A percentile compares a stretch with the other conserved stretches of the same genome.
phyloP scores from a whole-genome alignment of 1,139 yeast species.

The Geotrichum restrictum region DNA sequence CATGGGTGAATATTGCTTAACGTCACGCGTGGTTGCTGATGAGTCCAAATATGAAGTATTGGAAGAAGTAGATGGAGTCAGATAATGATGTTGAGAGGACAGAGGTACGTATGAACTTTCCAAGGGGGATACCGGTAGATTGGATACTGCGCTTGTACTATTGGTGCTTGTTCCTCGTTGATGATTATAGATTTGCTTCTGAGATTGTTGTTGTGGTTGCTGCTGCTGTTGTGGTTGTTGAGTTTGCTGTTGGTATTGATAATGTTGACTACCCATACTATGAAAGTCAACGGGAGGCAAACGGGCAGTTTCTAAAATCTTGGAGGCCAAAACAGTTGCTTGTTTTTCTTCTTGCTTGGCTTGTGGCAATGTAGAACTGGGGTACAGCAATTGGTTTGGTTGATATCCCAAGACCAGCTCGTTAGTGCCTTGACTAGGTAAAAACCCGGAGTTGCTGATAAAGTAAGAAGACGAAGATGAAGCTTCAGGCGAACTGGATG shows the following conservation, averaged over 20 bases:
- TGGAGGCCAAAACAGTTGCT: not conserved
- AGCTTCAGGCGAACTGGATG: not conserved
- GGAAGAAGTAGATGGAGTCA: not conserved
- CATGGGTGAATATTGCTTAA: not conserved
- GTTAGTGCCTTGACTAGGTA: slow-evolving; percentile 1
- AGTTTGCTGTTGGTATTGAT: slow-evolving; percentile 7
- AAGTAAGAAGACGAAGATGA: not conserved
- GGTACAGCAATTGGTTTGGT: not conserved
- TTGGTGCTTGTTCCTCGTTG: slow-evolving; percentile 1
- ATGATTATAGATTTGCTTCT: not conserved
- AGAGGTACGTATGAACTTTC: slow-evolving; percentile 5
- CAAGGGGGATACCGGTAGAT: slow-evolving; percentile 2
- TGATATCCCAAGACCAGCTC: not conserved
- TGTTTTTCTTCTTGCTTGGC: not conserved
- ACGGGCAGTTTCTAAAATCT: not conserved
- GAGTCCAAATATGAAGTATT: slow-evolving; percentile 2
- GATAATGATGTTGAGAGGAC: slow-evolving; percentile 5
- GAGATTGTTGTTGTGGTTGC: not conserved
- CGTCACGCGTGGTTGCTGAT: not conserved
- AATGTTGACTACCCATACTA: slow-evolving; percentile 1
- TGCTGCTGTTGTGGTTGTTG: slow-evolving; percentile 2
- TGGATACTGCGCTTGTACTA: slow-evolving; percentile 1
- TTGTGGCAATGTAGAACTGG: not conserved
- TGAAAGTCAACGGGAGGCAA: not conserved
- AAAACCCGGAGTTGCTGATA: not conserved